A percentile compares a stretch with the other conserved stretches of the same genome.
phyloP scores from a whole-genome alignment of 441 rosid species.

The Gossypium trilobum region DNA sequence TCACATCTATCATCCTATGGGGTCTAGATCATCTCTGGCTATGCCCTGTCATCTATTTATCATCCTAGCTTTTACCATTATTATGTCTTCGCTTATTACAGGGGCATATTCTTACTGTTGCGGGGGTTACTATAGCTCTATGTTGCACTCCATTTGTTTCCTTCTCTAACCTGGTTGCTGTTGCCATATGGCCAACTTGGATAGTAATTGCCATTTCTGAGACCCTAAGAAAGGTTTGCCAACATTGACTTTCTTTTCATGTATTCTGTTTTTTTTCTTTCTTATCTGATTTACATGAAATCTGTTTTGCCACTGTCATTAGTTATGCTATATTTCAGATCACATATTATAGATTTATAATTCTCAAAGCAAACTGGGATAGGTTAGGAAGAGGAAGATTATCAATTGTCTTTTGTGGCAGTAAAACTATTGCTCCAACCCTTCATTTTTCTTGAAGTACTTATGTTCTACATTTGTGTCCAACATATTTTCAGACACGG shows the following conservation, averaged over 20 bases:
- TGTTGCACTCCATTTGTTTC: conserved; percentile 57
- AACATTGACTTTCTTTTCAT: not conserved
- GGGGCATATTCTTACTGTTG: conserved; percentile 60
- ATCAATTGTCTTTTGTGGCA: not conserved
- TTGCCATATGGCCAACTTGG: conserved; percentile 68
- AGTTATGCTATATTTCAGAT: not conserved
- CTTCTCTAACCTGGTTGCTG: conserved; percentile 43
- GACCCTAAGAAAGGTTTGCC: conserved; percentile 55
- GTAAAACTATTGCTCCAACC: not conserved
- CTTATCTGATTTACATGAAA: not conserved
- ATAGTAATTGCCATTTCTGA: conserved; percentile 51
- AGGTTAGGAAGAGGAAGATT: conserved; percentile 2
- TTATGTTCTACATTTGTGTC: not conserved
- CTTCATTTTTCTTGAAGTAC: not conserved
- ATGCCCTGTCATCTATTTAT: not conserved
- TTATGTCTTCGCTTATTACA: conserved; percentile 21
- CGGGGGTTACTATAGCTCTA: conserved; percentile 53
- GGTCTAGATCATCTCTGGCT: not conserved
- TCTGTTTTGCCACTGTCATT: not conserved
- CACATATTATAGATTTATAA: not conserved
- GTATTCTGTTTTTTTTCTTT: not conserved
- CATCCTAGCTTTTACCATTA: not conserved
- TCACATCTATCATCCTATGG: not conserved
- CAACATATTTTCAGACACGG: not conserved
- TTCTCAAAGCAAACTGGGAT: not conserved